Percentiles rank a stretch among this genome's conserved stretches.
Conservation (phyloP, 768 basidiomycete genomes). For the Psilocybe sp. region DNA sequence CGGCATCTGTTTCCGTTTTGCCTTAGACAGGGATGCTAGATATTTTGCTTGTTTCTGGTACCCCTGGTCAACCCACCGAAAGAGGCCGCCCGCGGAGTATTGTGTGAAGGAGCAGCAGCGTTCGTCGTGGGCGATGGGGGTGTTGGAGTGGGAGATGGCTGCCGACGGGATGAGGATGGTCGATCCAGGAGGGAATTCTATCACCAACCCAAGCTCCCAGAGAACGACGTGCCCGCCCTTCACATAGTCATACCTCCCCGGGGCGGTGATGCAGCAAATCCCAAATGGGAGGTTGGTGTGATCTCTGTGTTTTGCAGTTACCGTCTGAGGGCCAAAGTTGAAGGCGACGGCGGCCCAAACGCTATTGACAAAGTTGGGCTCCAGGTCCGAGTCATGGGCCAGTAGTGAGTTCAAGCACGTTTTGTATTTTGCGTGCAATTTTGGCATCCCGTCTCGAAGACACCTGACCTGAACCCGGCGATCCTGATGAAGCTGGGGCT, state of each 20-base stretch:
- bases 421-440: slow-evolving; percentile 5
- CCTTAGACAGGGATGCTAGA: no score
- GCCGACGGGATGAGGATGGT: slow-evolving; percentile 11
- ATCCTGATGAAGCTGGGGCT: slow-evolving; percentile 5
- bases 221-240: slow-evolving; percentile 2
- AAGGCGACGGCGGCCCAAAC: slow-evolving; percentile 1
- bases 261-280: not conserved
- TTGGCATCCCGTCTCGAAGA: slow-evolving; percentile 3
- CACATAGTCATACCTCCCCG: not conserved
- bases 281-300: not conserved
- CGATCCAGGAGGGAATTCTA: slow-evolving; percentile 5
- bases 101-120: slow-evolving; percentile 9
- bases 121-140: not conserved
- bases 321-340: slow-evolving; percentile 4
- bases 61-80: slow-evolving; percentile 11
- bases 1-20: no score
- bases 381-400: not conserved
- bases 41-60: no score
- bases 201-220: not conserved
- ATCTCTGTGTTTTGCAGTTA: not conserved
- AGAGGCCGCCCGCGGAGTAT: slow-evolving; percentile 7
- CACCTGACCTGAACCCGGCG: slow-evolving; percentile 6
- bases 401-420: not conserved
- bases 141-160: slow-evolving; percentile 7
- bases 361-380: slow-evolving; percentile 3